Percentiles rank a stretch among this genome's conserved stretches.
phyloP scores from a whole-genome alignment of 495 filamentous ascomycete species.

The Letharia lupina region DNA sequence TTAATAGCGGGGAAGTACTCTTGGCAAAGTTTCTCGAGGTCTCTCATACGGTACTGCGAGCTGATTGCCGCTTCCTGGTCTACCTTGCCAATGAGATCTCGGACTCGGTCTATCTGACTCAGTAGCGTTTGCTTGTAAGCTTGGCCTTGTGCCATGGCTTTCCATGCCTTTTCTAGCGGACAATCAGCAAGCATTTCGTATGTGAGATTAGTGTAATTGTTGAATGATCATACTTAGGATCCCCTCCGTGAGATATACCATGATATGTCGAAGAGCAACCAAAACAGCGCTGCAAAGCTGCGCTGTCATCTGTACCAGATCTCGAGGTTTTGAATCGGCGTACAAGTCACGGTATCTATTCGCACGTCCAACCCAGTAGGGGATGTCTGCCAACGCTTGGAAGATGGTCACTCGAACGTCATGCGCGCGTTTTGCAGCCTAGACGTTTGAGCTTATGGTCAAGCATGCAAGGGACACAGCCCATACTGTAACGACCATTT shows the following conservation, averaged over 20 bases:
- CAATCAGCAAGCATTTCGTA: background rate
- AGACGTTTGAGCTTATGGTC: background rate
- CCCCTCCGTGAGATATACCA: background rate
- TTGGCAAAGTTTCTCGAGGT: background rate
- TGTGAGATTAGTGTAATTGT: background rate
- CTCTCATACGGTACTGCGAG: conserved; percentile 1
- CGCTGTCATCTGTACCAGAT: background rate
- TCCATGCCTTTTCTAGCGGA: background rate
- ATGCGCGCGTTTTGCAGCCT: conserved; percentile 2
- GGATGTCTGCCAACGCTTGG: conserved; percentile 14
- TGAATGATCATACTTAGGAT: background rate
- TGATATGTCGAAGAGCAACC: conserved; percentile 1
- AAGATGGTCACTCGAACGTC: conserved; percentile 9
- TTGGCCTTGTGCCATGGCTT: conserved; percentile 1
- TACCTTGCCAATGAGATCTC: background rate
- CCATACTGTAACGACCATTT: conserved; percentile 5
- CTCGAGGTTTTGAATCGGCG: background rate
- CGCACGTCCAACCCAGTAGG: background rate
- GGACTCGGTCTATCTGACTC: background rate
- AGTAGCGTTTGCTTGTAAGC: background rate
- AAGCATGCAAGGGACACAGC: too few relatives aligned
- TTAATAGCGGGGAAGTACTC: background rate
- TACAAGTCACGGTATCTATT: background rate
- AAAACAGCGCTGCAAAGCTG: conserved; percentile 4
- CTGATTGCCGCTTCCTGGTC: background rate